These are phyloP conservation scores for Paecilomyces sp. DNA, from an alignment of 2,329 filamentous ascomycete species.

Conservation along the genomic window DNA sequence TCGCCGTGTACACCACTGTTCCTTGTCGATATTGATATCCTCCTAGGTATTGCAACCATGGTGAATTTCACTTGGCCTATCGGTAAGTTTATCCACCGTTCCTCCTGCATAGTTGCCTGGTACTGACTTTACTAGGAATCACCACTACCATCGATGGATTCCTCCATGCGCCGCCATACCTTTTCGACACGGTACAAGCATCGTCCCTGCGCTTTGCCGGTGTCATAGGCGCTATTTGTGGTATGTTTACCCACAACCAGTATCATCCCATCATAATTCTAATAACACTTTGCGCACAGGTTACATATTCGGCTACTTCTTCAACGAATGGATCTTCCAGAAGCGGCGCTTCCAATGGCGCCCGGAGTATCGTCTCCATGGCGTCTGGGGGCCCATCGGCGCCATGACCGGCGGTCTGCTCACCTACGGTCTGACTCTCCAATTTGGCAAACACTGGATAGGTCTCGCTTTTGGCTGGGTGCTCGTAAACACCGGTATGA, in stretches of 20 bases:
- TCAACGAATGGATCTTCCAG: conserved; percentile 27
- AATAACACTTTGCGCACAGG: conserved; percentile 10
- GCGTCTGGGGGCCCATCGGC: conserved; percentile 25
- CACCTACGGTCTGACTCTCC: conserved; percentile 26
- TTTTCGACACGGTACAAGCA: conserved; percentile 26
- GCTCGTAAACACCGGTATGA: conserved; percentile 30
- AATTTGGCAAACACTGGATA: conserved; percentile 28
- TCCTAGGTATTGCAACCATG: conserved; percentile 20
- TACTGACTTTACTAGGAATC: conserved; percentile 16
- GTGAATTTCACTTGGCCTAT: conserved; percentile 33
- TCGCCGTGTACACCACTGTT: not conserved
- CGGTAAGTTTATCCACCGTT: conserved; percentile 11
- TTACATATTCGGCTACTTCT: conserved; percentile 26
- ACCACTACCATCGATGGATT: conserved; percentile 29
- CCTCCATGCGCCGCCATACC: conserved; percentile 25
- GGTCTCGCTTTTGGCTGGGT: conserved; percentile 31
- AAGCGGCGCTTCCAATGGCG: conserved; percentile 16
- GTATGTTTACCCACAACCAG: conserved; percentile 8
- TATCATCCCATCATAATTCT: not conserved
- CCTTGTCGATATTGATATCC: not conserved
- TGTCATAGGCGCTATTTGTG: conserved; percentile 24
- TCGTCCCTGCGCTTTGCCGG: conserved; percentile 31
- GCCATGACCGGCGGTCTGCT: conserved; percentile 25
- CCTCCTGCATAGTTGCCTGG: not conserved
- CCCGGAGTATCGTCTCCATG: conserved; percentile 28